phyloP scores from a whole-genome alignment of 1,139 yeast species.

The Lodderomyces oxycetoniae region DNA sequence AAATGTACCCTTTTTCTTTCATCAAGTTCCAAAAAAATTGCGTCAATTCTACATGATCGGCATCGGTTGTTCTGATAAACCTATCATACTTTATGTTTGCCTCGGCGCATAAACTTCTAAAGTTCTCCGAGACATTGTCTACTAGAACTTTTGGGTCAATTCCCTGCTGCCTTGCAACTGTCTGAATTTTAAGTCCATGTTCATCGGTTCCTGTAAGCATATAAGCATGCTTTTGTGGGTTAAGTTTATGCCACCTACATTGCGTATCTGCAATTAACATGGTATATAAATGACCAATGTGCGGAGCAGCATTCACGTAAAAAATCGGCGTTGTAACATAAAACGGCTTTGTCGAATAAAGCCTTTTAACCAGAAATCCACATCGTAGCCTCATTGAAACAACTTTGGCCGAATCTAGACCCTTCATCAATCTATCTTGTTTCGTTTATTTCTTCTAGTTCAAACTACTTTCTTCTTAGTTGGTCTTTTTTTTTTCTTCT shows the following conservation, averaged over 20 bases:
- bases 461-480: no score
- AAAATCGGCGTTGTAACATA: slow-evolving; percentile 91
- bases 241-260: slow-evolving; percentile 62
- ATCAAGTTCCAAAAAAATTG: slow-evolving; percentile 64
- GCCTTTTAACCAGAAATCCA: no score
- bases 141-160: slow-evolving; percentile 63
- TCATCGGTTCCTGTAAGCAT: slow-evolving; percentile 95
- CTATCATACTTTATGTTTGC: slow-evolving; percentile 62
- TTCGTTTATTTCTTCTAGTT: no score
- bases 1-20: slow-evolving; percentile 58
- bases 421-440: no score
- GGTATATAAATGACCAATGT: slow-evolving; percentile 87
- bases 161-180: slow-evolving; percentile 51
- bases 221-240: slow-evolving; percentile 35
- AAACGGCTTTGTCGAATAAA: slow-evolving; percentile 24
- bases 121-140: slow-evolving; percentile 62
- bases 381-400: no score
- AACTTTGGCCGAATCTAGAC: no score
- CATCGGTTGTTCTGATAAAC: slow-evolving; percentile 87
- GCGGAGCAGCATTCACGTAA: slow-evolving; percentile 94
- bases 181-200: slow-evolving; percentile 89
- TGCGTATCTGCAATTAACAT: slow-evolving; percentile 80
- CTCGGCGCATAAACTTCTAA: slow-evolving; percentile 53
- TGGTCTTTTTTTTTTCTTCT: no score
- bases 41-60: slow-evolving; percentile 67